These are phyloP conservation scores for Haplosporangium sp. DNA, from an alignment of 371 early-diverging fungal species.

Conservation along the genomic window DNA sequence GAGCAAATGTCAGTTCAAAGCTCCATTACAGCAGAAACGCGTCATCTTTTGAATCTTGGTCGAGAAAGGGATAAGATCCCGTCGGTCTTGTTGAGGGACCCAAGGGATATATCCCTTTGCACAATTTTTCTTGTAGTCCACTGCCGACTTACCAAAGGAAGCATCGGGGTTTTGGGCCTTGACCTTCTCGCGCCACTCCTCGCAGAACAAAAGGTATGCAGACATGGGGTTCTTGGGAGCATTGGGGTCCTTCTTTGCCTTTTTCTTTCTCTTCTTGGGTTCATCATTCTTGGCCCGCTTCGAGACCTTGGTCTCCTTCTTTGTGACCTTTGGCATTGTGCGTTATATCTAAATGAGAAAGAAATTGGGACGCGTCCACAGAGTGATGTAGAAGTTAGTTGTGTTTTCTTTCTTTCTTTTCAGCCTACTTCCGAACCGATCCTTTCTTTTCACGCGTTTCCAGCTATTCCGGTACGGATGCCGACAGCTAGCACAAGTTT, in stretches of 20 bases:
- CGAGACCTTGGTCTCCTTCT: conserved; percentile 47
- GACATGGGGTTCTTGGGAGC: conserved; percentile 88
- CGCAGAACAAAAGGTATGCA: conserved; percentile 86
- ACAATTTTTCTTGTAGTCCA: too few species aligned
- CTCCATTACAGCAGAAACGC: background rate
- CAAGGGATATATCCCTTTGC: background rate
- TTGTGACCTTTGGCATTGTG: conserved; percentile 51
- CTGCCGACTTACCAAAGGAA: conserved; percentile 78
- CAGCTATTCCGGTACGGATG: too few species aligned
- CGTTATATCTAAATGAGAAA: too few species aligned
- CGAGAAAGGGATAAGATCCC: too few species aligned
- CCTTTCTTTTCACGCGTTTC: too few species aligned
- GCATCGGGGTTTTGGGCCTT: conserved; percentile 82
- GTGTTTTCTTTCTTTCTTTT: background rate
- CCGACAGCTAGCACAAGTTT: too few species aligned
- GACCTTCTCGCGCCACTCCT: conserved; percentile 75
- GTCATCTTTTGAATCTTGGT: too few species aligned
- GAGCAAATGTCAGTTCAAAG: background rate
- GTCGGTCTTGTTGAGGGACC: background rate
- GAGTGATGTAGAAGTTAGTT: too few species aligned
- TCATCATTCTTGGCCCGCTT: conserved; percentile 50
- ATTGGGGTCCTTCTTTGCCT: conserved; percentile 70
- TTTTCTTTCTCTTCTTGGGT: conserved; percentile 45
- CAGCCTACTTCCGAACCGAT: background rate
- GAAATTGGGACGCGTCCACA: conserved; percentile 1